Percentiles rank a stretch among this genome's conserved stretches.
Conservation (phyloP, 257 asterid genomes). For the Nicotiana knightiana region DNA sequence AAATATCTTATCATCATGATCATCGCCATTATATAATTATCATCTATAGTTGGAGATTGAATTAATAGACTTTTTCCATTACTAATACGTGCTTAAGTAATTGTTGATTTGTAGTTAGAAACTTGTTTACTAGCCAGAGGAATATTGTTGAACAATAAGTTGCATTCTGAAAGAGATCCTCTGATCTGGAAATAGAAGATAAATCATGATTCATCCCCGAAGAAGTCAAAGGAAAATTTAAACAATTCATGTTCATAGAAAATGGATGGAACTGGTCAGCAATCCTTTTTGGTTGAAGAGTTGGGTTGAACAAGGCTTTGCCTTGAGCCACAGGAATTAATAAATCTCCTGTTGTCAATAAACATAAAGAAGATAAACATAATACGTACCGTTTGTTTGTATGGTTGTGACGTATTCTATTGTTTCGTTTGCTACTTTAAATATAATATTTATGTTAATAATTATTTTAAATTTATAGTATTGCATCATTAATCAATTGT, state of each 20-base stretch:
- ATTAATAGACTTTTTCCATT: background rate
- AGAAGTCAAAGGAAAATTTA: background rate
- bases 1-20: background rate
- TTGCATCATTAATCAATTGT: too few species aligned
- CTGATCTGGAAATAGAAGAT: too few species aligned
- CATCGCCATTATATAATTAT: background rate
- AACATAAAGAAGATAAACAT: background rate
- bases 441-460: too few species aligned
- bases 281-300: too few species aligned
- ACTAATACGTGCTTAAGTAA: background rate
- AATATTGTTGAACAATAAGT: too few species aligned
- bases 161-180: too few species aligned
- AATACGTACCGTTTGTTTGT: too few species aligned
- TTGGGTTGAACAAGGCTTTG: background rate
- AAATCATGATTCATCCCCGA: background rate
- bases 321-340: background rate
- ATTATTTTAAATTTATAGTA: too few species aligned
- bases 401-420: too few species aligned
- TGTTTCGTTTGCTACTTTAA: too few species aligned
- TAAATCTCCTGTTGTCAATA: background rate
- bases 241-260: background rate
- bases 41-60: background rate
- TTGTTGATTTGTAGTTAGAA: background rate
- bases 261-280: background rate
- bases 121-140: background rate